Conservation (phyloP, 1,139 yeast species). For the Suhomyces bolitotheri region DNA sequence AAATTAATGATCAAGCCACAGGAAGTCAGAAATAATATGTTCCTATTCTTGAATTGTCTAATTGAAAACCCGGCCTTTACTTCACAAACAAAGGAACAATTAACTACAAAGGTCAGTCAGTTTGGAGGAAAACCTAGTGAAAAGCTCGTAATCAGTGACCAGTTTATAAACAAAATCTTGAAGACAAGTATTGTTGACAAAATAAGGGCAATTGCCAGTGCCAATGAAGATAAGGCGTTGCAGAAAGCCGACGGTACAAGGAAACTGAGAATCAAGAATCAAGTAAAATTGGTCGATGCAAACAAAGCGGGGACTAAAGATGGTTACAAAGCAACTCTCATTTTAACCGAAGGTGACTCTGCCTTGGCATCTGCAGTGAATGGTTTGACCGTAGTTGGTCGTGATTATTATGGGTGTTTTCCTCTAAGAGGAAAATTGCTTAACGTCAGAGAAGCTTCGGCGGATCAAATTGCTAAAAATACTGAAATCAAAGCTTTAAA, state of each 20-base stretch:
- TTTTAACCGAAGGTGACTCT: slow-evolving; percentile 96
- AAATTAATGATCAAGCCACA: slow-evolving; percentile 77
- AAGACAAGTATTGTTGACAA: slow-evolving; percentile 83
- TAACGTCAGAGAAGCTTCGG: slow-evolving; percentile 94
- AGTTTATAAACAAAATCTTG: slow-evolving; percentile 65
- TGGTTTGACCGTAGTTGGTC: slow-evolving; percentile 92
- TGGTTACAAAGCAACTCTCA: slow-evolving; percentile 87
- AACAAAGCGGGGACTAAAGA: slow-evolving; percentile 95
- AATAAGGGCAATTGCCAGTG: slow-evolving; percentile 77
- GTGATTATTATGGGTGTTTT: slow-evolving; percentile 93
- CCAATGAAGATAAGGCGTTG: slow-evolving; percentile 84
- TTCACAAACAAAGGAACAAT: slow-evolving; percentile 94
- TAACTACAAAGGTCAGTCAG: slow-evolving; percentile 84
- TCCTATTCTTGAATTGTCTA: slow-evolving; percentile 85
- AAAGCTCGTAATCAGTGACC: slow-evolving; percentile 67
- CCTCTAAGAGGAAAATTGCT: slow-evolving; percentile 94
- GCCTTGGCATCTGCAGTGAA: slow-evolving; percentile 92
- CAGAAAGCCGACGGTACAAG: slow-evolving; percentile 90
- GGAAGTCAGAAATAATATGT: slow-evolving; percentile 89
- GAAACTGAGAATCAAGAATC: slow-evolving; percentile 83
- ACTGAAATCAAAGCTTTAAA: slow-evolving; percentile 94
- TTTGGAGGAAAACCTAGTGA: slow-evolving; percentile 76
- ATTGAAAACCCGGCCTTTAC: slow-evolving; percentile 97
- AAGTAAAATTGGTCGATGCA: slow-evolving; percentile 92
- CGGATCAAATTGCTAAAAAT: slow-evolving; percentile 90